Evolutionary conservation across 129 eudicot genomes (phyloP), one percentile per base, ranked within the genome.

Genomic region (Pulicaria dysenterica): DNA sequence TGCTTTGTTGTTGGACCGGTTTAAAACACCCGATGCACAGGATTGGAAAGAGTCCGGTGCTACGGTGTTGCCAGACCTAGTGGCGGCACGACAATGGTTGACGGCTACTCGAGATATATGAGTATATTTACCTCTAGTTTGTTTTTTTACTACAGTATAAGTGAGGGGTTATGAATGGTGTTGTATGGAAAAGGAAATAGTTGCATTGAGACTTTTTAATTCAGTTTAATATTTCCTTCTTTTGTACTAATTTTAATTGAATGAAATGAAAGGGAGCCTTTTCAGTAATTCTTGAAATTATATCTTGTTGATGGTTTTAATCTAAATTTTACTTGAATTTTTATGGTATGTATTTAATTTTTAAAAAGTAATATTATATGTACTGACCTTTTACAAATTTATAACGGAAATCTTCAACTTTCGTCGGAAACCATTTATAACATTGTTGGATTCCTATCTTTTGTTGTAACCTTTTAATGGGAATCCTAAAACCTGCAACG

Each of bases 1-100:
- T 60, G 97, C 94, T 1, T 67, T 95, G 51, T 67, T 95, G 75
- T 79, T 95, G 74, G 99, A 95, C 77, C 70, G 99, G 66, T 95
- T 95, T 62, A 85, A 86, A 51, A 92, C 82, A 9, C 91, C 91
- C 0, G 96, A 92, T 83, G 97, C 97, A 10, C 74, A 82, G 58
- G 53, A 49, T 70, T 89, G 97, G 97, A 84, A 79, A 82, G 78
- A 85, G 58, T 73, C 91, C 4, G 96, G 97, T 51, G 97, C 94
- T 24, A 81, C 83, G 1, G 97, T 92, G 74, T 75, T 89, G 19
- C 94, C 93, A 13, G 87, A 92, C 83, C 83, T 92, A 74, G 83
- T 82, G 64, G 89, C 96, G 2, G 91, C 83, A 7, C 87, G 70
- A 77, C 83, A 89, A 34, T 82, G 90, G 96, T 91, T 92, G 69